Conservation (phyloP, 2,329 filamentous ascomycete species). For the Phaeosphaeria sp. region DNA sequence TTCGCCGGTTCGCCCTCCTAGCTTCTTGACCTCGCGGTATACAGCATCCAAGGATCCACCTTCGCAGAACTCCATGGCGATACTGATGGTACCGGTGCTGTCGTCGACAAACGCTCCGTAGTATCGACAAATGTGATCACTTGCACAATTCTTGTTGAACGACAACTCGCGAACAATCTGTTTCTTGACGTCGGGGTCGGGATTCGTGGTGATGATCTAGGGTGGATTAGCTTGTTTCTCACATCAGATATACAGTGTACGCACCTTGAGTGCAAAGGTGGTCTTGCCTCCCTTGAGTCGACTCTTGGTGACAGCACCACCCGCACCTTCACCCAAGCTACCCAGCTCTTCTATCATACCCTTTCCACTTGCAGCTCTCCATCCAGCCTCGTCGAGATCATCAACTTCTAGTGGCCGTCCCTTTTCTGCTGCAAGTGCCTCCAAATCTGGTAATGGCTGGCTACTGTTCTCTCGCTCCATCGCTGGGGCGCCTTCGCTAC, state of each 20-base stretch:
- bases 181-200: slow-evolving; percentile 96
- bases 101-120: slow-evolving; percentile 97
- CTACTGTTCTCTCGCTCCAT: slow-evolving; percentile 87
- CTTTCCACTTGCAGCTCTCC: slow-evolving; percentile 90
- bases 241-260: background rate
- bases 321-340: slow-evolving; percentile 90
- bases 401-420: slow-evolving; percentile 88
- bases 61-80: slow-evolving; percentile 99
- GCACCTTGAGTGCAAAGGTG: slow-evolving; percentile 92
- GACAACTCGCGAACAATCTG: slow-evolving; percentile 95
- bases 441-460: slow-evolving; percentile 77
- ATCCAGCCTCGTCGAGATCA: slow-evolving; percentile 92
- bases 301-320: slow-evolving; percentile 92
- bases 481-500: slow-evolving; percentile 68
- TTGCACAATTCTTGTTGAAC: slow-evolving; percentile 98
- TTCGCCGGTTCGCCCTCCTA: slow-evolving; percentile 92
- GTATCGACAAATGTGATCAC: slow-evolving; percentile 95
- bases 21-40: slow-evolving; percentile 95
- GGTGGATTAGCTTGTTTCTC: slow-evolving; percentile 13
- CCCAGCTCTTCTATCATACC: slow-evolving; percentile 88
- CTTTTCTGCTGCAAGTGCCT: slow-evolving; percentile 81
- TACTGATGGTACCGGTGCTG: slow-evolving; percentile 94
- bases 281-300: slow-evolving; percentile 90
- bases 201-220: slow-evolving; percentile 94
- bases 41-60: slow-evolving; percentile 95